These are phyloP conservation scores for Debaryomyces tyrocola DNA, from an alignment of 805 yeast genomes.

Conservation along the genomic window DNA sequence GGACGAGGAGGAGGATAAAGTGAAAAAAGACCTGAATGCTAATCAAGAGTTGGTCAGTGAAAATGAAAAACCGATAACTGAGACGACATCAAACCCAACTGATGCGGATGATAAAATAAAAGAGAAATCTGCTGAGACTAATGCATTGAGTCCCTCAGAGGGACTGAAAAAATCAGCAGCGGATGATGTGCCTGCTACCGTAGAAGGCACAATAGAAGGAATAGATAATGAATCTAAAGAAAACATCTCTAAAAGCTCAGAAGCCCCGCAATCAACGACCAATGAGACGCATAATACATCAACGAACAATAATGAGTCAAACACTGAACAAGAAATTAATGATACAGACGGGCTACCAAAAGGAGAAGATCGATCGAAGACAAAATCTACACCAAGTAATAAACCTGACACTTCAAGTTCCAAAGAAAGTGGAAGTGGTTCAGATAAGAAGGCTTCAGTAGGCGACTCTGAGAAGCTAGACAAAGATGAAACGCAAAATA, in stretches of 20 bases:
- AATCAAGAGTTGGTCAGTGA: conserved; percentile 5
- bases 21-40: conserved; percentile 13
- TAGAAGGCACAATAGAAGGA: not conserved
- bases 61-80: conserved; percentile 4
- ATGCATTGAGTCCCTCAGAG: not conserved
- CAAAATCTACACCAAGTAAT: too few relatives aligned
- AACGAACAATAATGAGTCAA: not conserved
- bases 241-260: too few relatives aligned
- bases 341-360: not conserved
- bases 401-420: too few relatives aligned
- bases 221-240: not conserved
- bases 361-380: not conserved
- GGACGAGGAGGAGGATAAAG: conserved; percentile 14
- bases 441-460: not conserved
- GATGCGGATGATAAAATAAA: not conserved
- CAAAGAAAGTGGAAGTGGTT: not conserved
- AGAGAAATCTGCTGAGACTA: not conserved
- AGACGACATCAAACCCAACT: not conserved
- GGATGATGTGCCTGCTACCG: not conserved
- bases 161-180: not conserved
- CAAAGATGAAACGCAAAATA: not conserved
- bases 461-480: not conserved
- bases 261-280: not conserved
- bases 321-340: not conserved
- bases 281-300: not conserved